A percentile compares a stretch with the other conserved stretches of the same genome.
Conservation (phyloP, 768 basidiomycete genomes). For the Mycena capillaripes region DNA sequence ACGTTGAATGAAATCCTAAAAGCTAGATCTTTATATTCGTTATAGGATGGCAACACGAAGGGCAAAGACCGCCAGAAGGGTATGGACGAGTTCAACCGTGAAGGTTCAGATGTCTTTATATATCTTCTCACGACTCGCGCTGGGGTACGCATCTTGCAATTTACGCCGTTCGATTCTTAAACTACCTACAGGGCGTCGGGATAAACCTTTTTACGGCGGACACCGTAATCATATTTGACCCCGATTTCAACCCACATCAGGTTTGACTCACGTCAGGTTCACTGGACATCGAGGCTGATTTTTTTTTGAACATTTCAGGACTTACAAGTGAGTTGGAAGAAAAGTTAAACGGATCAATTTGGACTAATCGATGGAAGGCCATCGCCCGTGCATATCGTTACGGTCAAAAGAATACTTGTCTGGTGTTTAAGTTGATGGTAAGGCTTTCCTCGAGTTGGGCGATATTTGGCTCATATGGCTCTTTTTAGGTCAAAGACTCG, state of each 20-base stretch:
- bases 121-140: conserved; percentile 94
- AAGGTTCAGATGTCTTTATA: conserved; percentile 89
- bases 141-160: conserved; percentile 60
- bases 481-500: conserved; percentile 75
- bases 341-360: neutral
- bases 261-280: conserved; percentile 52
- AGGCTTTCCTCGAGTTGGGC: neutral
- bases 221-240: conserved; percentile 94
- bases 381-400: conserved; percentile 96
- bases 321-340: conserved; percentile 75
- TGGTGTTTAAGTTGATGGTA: conserved; percentile 95
- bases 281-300: neutral
- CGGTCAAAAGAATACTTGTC: conserved; percentile 94
- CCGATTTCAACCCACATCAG: conserved; percentile 99
- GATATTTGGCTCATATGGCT: neutral
- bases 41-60: conserved; percentile 91
- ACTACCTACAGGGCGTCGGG: conserved; percentile 74
- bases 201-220: conserved; percentile 93
- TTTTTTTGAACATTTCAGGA: conserved; percentile 62
- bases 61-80: conserved; percentile 89
- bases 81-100: conserved; percentile 95
- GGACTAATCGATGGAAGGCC: conserved; percentile 65
- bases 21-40: neutral
- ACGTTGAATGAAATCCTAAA: conserved; percentile 35
- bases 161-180: conserved; percentile 5